Percentiles rank a stretch among this genome's conserved stretches.
These are phyloP conservation scores for Acanthamoeba castellanii DNA, from an alignment of 208 protist genomes.

Conservation along the genomic window DNA sequence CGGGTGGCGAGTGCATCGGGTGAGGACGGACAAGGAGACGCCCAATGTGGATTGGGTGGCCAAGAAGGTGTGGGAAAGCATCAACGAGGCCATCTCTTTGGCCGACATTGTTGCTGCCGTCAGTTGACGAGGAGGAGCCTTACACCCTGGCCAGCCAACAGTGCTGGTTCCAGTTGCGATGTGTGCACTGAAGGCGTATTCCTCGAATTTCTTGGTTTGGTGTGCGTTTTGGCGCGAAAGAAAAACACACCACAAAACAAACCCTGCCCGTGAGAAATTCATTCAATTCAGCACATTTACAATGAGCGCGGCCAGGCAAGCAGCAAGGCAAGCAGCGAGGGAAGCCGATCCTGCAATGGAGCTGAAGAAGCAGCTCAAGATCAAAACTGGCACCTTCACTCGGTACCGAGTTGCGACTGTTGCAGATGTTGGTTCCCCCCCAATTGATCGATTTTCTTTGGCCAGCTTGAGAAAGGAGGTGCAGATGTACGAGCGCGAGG, in stretches of 20 bases:
- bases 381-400: constrained; percentile 3
- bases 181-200: too few relatives aligned
- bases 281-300: too few relatives aligned
- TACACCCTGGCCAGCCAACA: too few relatives aligned
- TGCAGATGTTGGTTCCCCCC: neutral
- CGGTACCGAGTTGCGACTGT: neutral
- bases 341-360: neutral
- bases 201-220: too few relatives aligned
- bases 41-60: constrained; percentile 2
- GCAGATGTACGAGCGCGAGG: neutral
- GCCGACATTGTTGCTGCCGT: neutral
- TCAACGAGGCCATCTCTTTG: neutral
- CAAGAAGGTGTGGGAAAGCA: neutral
- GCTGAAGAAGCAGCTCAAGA: constrained; percentile 28
- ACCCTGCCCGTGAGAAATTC: too few relatives aligned
- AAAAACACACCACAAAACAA: too few relatives aligned
- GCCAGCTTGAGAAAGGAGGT: neutral
- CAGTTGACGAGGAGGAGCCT: too few relatives aligned
- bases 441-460: neutral
- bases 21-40: neutral
- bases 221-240: too few relatives aligned
- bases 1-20: neutral
- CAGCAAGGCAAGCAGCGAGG: neutral
- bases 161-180: too few relatives aligned
- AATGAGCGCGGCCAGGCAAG: neutral